Evolutionary conservation across 345 rosid species (phyloP).

Genomic region (Citrus glauca): DNA sequence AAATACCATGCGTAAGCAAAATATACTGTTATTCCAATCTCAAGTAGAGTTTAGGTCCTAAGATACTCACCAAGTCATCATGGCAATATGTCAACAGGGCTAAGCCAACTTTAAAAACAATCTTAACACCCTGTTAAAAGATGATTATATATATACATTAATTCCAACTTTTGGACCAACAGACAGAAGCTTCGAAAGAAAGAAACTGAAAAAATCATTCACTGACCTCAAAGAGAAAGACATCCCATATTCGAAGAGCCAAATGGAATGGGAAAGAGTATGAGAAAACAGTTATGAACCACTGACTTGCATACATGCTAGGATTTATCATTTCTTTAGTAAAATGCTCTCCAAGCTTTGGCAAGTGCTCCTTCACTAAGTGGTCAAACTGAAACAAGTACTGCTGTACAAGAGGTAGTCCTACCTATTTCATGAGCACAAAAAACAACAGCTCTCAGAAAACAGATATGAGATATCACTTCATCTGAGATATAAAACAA

Average conservation of each 20-base stretch:
- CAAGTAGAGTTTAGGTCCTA: not conserved
- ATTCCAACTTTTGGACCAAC: slow-evolving; percentile 3
- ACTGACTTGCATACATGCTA: slow-evolving; percentile 98
- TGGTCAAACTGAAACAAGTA: slow-evolving; percentile 76
- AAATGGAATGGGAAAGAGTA: slow-evolving; percentile 91
- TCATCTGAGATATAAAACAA: not conserved
- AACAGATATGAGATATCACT: not conserved
- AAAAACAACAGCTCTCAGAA: slow-evolving; percentile 2
- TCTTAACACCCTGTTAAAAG: slow-evolving; percentile 73
- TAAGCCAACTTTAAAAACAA: slow-evolving; percentile 94
- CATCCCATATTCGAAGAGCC: slow-evolving; percentile 98
- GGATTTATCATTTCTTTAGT: slow-evolving; percentile 89
- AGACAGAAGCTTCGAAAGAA: not conserved
- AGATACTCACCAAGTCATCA: slow-evolving; percentile 70
- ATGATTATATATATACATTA: not conserved
- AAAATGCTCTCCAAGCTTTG: slow-evolving; percentile 91
- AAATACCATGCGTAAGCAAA: not conserved
- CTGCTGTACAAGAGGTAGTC: slow-evolving; percentile 92
- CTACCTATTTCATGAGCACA: slow-evolving; percentile 46
- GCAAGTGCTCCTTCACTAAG: slow-evolving; percentile 76
- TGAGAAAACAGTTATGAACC: slow-evolving; percentile 97
- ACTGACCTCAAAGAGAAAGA: slow-evolving; percentile 87
- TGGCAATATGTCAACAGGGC: slow-evolving; percentile 85
- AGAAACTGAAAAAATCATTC: not conserved
- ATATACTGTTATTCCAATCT: not conserved